phyloP scores from a whole-genome alignment of 106 monocot species.

The Phalaenopsis aphrodite region DNA sequence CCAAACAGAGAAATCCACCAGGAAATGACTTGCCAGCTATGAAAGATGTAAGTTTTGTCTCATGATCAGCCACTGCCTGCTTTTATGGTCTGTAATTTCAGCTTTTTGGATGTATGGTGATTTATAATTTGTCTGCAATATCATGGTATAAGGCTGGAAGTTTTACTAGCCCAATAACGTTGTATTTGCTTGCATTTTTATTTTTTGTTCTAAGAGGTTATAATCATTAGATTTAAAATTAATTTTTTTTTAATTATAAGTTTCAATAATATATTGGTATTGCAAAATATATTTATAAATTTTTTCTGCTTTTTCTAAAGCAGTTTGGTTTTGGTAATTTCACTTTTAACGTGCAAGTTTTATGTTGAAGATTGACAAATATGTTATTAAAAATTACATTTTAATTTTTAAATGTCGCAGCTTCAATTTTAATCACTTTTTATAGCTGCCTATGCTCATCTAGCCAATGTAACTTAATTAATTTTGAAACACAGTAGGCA shows the following conservation, averaged over 20 bases:
- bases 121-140: background rate
- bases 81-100: constrained; percentile 10
- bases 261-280: no score
- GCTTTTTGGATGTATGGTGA: background rate
- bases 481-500: background rate
- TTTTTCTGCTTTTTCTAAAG: no score
- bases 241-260: no score
- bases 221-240: no score
- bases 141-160: background rate
- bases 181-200: constrained; percentile 50
- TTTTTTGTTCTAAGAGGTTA: constrained; percentile 17
- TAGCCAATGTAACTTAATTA: background rate
- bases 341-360: no score
- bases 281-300: no score
- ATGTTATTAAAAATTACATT: background rate
- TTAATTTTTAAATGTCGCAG: background rate
- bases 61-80: background rate
- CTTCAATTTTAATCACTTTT: background rate
- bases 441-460: background rate
- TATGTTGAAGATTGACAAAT: background rate
- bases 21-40: constrained; percentile 41
- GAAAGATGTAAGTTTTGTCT: constrained; percentile 46
- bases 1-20: constrained; percentile 68
- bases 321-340: no score
- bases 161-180: background rate